Evolutionary conservation across 257 asterid genomes (phyloP), one percentile per base, ranked within the genome.

Genomic region (Vinca minor): DNA sequence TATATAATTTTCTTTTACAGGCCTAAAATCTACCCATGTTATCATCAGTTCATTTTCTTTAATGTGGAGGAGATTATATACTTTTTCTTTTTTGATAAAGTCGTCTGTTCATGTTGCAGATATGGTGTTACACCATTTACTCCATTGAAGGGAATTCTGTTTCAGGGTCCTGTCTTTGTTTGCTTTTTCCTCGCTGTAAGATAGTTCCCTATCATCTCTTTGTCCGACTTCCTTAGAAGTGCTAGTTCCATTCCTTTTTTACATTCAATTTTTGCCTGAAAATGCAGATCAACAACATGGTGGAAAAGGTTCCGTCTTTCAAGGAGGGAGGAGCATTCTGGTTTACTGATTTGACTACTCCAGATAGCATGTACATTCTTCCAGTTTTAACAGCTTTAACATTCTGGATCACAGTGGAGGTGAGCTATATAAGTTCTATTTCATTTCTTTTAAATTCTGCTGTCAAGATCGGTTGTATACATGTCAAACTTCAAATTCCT

Each of bases 391-490:
- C 94, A 1, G 98, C 92, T 66, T 74, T 93, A 72, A 83, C 98
- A 63, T 93, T 89, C 80, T 89, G 86, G 98, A 77, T 87, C 47
- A 87, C 91, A 6, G 95, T 91, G 75, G 98, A 91, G 95, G 98
- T 91, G 60, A 76, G 84, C 71, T 53, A 34, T 59, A 64, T 59
- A 65, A 45, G 45, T 17, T 11, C 4, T 10, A 39, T 7, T 42
- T 14, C 47, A 12, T 42, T 13, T 47, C n/a, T 26, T 31, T 49
- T 38, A 18, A 29, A 41, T 20, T 54, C 54, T 7, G 0, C n/a
- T 53, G 4, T 25, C 41, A 63, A 38, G 56, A 46, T 53, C 29
- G 32, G 35, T 4, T 38, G 42, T 3, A 38, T 38, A 38, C 8
- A 38, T 38, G 5, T 38, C 52, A 34, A 35, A 26, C 62, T 35